Conservation (phyloP, 306 rosid genomes). For the Cucumis hystrix region DNA sequence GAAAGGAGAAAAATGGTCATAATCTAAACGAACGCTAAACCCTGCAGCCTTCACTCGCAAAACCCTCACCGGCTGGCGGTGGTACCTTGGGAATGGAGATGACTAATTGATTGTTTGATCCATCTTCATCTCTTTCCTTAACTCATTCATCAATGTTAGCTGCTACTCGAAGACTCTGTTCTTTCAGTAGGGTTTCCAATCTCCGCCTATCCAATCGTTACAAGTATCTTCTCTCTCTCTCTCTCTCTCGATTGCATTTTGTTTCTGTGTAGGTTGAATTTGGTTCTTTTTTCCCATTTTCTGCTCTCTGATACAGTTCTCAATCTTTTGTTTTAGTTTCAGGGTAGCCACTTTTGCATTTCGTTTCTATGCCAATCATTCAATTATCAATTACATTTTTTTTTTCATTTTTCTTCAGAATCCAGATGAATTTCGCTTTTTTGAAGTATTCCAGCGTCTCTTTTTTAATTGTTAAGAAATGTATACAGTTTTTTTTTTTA, state of each 20-base stretch:
- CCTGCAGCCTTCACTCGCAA: not conserved
- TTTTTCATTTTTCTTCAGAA: not conserved
- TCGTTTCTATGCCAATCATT: not conserved
- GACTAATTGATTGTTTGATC: not conserved
- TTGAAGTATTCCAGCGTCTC: not conserved
- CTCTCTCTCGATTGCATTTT: not conserved
- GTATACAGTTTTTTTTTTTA: not conserved
- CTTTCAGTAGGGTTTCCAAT: constrained; percentile 3
- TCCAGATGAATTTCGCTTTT: not conserved
- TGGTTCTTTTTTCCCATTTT: not conserved
- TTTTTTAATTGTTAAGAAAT: not conserved
- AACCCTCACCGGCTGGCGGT: not conserved
- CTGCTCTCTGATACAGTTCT: not conserved
- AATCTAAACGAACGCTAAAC: not conserved
- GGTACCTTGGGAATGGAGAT: not conserved
- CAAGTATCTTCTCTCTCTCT: constrained; percentile 24
- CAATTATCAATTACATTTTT: not conserved
- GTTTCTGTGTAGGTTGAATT: not conserved
- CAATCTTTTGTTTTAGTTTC: not conserved
- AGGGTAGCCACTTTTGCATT: not conserved
- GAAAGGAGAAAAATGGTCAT: not conserved
- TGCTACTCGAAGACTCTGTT: constrained; percentile 17
- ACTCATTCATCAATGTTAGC: constrained; percentile 37
- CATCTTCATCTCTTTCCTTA: not conserved
- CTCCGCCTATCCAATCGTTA: constrained; percentile 37